phyloP scores from a whole-genome alignment of 352 stramenopile species.

The Phytopythium vexans region DNA sequence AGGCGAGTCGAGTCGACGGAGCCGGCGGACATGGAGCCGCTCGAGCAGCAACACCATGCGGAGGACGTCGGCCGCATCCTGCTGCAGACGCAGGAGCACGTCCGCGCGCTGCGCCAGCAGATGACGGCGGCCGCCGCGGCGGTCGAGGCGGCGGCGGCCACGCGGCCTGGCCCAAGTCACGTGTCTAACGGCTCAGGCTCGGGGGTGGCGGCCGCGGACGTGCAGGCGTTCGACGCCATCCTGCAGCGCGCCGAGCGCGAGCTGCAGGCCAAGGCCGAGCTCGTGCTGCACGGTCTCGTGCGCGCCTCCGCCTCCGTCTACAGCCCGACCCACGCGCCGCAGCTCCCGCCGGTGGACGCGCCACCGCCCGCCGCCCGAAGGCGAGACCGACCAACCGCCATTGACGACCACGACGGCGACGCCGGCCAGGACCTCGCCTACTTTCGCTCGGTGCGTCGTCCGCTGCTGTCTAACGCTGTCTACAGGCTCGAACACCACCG shows the following conservation, averaged over 20 bases:
- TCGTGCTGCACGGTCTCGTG: conserved; percentile 71
- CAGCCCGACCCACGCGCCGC: conserved; percentile 6
- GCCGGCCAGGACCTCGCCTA: conserved; percentile 29
- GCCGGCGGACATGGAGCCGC: conserved; percentile 50
- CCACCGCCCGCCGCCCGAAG: not conserved
- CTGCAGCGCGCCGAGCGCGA: conserved; percentile 65
- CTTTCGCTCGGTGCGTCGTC: conserved; percentile 34
- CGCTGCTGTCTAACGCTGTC: not conserved
- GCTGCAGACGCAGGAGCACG: conserved; percentile 78
- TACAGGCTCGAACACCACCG: not conserved
- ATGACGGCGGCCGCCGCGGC: conserved; percentile 37
- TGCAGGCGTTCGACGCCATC: conserved; percentile 62
- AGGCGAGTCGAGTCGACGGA: not conserved
- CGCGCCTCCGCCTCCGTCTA: conserved; percentile 31
- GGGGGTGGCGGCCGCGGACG: conserved; percentile 23
- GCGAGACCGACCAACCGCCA: too few species aligned
- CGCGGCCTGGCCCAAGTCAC: conserved; percentile 15
- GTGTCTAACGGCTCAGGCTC: not conserved
- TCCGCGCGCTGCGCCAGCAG: conserved; percentile 70
- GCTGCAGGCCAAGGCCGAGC: conserved; percentile 74
- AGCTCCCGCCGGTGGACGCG: conserved; percentile 19
- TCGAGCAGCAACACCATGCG: conserved; percentile 78
- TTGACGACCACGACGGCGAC: conserved; percentile 1
- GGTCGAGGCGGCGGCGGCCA: conserved; percentile 26
- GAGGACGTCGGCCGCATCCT: conserved; percentile 81